A percentile compares a stretch with the other conserved stretches of the same genome.
Conservation (phyloP, 495 filamentous ascomycete genomes). For the Lichina pygmaea region DNA sequence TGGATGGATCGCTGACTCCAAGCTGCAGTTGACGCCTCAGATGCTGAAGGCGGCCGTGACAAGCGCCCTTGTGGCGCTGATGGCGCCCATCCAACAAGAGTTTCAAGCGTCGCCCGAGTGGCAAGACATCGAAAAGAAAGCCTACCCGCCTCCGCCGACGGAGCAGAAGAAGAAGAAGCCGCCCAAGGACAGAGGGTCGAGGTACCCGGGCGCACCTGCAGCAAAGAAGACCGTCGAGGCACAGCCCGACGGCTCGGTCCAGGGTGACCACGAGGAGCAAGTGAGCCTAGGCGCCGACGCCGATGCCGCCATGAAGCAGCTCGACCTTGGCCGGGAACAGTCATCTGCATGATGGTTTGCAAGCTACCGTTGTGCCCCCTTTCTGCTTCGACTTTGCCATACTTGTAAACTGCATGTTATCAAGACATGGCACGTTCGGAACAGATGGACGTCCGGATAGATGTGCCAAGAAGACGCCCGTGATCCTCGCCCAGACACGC, state of each 20-base stretch:
- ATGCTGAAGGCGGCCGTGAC: conserved; percentile 54
- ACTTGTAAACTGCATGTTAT: too few species aligned
- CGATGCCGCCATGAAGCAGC: conserved; percentile 14
- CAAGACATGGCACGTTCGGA: too few species aligned
- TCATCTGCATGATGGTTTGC: too few species aligned
- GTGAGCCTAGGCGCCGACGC: conserved; percentile 12
- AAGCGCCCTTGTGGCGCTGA: conserved; percentile 36
- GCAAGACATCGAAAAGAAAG: conserved; percentile 54
- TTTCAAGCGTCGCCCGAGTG: conserved; percentile 48
- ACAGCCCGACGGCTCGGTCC: conserved; percentile 12
- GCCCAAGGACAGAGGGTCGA: conserved; percentile 52
- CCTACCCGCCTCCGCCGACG: conserved; percentile 43
- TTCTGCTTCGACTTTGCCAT: too few species aligned
- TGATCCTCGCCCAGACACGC: too few species aligned
- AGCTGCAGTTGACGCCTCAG: conserved; percentile 48
- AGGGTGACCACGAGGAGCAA: conserved; percentile 12
- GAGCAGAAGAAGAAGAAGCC: conserved; percentile 46
- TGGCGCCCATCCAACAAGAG: conserved; percentile 46
- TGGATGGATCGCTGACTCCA: not conserved
- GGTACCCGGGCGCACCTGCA: conserved; percentile 21
- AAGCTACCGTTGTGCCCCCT: too few species aligned
- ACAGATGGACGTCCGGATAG: too few species aligned
- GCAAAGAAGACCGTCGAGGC: conserved; percentile 7
- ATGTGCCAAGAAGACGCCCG: too few species aligned
- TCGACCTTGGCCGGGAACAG: conserved; percentile 4